Evolutionary conservation across 1,139 yeast genomes (phyloP).

Genomic region (Blastobotrys ciferrii): DNA sequence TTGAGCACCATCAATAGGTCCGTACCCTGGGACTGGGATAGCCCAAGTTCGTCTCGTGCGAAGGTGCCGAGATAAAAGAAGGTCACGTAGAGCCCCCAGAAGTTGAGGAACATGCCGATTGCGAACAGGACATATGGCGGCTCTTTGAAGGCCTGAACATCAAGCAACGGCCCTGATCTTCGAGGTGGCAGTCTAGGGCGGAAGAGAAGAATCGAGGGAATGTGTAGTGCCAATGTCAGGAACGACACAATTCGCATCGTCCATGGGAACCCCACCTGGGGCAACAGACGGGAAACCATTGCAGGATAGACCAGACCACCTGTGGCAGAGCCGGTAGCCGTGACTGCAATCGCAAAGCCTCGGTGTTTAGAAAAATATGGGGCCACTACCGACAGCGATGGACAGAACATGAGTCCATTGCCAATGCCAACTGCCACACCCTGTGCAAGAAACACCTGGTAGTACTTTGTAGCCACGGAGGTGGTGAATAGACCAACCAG

Average conservation of each 20-base stretch:
- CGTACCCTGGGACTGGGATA: neutral
- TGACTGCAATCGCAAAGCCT: slow-evolving; percentile 6
- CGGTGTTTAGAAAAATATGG: slow-evolving; percentile 10
- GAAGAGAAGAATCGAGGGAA: slow-evolving; percentile 28
- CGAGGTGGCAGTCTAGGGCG: slow-evolving; percentile 30
- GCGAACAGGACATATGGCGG: slow-evolving; percentile 19
- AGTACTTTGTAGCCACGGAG: slow-evolving; percentile 49
- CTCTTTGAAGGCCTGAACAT: slow-evolving; percentile 24
- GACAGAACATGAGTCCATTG: slow-evolving; percentile 8
- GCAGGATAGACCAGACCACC: slow-evolving; percentile 8
- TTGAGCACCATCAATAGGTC: slow-evolving; percentile 1
- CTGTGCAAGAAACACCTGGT: slow-evolving; percentile 49
- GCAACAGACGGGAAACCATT: slow-evolving; percentile 3
- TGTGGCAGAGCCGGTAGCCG: slow-evolving; percentile 10
- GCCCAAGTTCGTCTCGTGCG: slow-evolving; percentile 21
- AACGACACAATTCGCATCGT: slow-evolving; percentile 18
- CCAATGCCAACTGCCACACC: slow-evolving; percentile 10
- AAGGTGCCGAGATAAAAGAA: slow-evolving; percentile 41
- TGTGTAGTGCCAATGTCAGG: slow-evolving; percentile 25
- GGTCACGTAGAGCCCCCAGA: slow-evolving; percentile 41
- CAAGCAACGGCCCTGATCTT: slow-evolving; percentile 17
- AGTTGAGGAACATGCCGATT: slow-evolving; percentile 29
- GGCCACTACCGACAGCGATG: slow-evolving; percentile 9
- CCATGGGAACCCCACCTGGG: slow-evolving; percentile 8
- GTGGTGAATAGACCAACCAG: slow-evolving; percentile 51